Base-by-base conservation (phyloP, 352 stramenopile genomes). In the Thalassiosira mediterranea region DNA sequence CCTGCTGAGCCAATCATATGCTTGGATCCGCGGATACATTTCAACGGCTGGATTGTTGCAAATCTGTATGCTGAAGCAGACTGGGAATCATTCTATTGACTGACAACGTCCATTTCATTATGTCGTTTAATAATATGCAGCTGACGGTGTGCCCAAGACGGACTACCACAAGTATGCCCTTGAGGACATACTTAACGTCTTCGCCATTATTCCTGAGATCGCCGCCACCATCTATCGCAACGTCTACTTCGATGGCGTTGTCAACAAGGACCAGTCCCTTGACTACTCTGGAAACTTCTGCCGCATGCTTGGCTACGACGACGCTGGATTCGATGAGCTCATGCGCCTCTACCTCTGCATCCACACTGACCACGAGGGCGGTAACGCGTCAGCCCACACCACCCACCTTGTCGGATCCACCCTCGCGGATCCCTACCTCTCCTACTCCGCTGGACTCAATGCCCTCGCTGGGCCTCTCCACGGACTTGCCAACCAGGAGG, bases 261-360 rank as follows among this genome's bases (percentile, higher is more conserved):
- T 96, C 11, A 95, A 92, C 77, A 93, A 95, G 68, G 96, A 99
- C 88, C 91, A 83, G 52, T 97, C 91, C 73, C 90, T 99, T 23
- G 97, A 99, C 89, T 99, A 98, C 91, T 97, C 95, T 65, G 97
- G 94, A 69, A 99, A 99, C 91, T 99, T 99, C 84, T 97, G 93
- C 84, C 95, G 95, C 75, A 98, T 99, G 96, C 91, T 99, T 68
- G 97, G 97, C 66, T 98, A 98, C 72, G 90, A 98, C 69, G 92
- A 95, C 89, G 84, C 94, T 5, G 91, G 94, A 63, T 99, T 99
- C 83, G 96, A 99, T 84, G 97, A 99, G 89, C 91, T 99, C 46
- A 99, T 99, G 97, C 94, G 97, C 73, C 90, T 99, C 53, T 99
- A 99, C 90, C 89, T 99, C 38, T 97, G 98, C 79, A 99, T 99